phyloP scores from a whole-genome alignment of 2,329 filamentous ascomycete genomes.

The Clathrospora elynae region DNA sequence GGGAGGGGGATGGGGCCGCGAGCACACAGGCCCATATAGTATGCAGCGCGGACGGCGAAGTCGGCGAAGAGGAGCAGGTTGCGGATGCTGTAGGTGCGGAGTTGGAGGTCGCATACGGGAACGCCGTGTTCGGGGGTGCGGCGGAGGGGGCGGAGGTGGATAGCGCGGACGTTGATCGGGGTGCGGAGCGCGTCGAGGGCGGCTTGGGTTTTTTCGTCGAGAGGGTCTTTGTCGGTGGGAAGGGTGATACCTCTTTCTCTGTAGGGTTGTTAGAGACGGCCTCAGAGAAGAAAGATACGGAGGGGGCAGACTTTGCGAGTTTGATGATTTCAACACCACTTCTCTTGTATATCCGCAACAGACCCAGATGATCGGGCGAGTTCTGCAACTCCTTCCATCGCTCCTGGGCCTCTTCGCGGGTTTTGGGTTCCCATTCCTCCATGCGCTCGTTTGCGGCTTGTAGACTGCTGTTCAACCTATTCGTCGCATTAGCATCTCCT shows the following conservation, averaged over 20 bases:
- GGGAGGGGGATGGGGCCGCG: conserved; percentile 86
- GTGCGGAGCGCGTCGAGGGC: conserved; percentile 41
- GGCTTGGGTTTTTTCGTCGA: conserved; percentile 37
- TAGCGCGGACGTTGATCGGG: conserved; percentile 80
- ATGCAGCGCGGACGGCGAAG: conserved; percentile 91
- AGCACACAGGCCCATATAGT: conserved; percentile 86
- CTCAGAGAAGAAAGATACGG: not conserved
- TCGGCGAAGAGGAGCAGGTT: conserved; percentile 94
- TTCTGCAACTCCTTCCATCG: conserved; percentile 39
- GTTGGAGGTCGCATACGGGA: conserved; percentile 85
- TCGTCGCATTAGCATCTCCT: conserved; percentile 14
- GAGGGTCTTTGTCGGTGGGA: conserved; percentile 36
- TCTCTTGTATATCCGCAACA: conserved; percentile 42
- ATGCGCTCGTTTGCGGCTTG: conserved; percentile 26
- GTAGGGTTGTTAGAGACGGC: conserved; percentile 1
- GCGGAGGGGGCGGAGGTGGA: conserved; percentile 84
- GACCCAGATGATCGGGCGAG: conserved; percentile 36
- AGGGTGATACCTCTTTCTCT: conserved; percentile 42
- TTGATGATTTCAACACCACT: conserved; percentile 43
- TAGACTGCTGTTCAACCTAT: conserved; percentile 36
- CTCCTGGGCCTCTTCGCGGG: conserved; percentile 35
- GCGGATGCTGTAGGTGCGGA: conserved; percentile 87
- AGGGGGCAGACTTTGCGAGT: conserved; percentile 38
- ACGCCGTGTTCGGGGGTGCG: conserved; percentile 75
- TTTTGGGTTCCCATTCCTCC: conserved; percentile 35